phyloP scores from a whole-genome alignment of 441 rosid species.

The Adansonia grandidieri region DNA sequence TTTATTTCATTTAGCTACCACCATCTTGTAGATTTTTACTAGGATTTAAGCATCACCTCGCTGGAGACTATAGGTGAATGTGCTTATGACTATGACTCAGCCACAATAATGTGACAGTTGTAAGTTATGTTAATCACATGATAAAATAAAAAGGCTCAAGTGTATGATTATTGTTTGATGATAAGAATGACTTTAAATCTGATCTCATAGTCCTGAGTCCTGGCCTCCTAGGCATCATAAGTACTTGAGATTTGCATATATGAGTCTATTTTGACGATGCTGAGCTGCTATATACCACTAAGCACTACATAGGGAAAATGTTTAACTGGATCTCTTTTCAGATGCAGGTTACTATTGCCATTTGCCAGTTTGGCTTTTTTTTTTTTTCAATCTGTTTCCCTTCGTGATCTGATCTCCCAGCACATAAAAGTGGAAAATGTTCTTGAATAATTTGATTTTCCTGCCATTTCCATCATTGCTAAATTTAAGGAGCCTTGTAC shows the following conservation, averaged over 20 bases:
- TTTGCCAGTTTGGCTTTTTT: not conserved
- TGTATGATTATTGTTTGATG: not conserved
- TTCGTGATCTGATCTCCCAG: not conserved
- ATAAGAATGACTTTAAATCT: not conserved
- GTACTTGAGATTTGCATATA: not conserved
- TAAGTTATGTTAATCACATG: not conserved
- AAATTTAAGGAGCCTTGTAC: constrained; percentile 3
- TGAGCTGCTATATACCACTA: not conserved
- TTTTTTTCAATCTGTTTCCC: not conserved
- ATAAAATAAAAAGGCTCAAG: constrained; percentile 1
- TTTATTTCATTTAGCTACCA: not conserved
- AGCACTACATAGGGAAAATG: not conserved
- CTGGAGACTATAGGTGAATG: constrained; percentile 7
- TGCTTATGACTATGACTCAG: constrained; percentile 10
- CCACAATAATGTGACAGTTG: not conserved
- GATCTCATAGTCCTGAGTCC: not conserved
- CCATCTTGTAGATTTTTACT: not conserved
- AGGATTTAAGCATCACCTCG: constrained; percentile 2
- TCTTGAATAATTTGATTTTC: not conserved
- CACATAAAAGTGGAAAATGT: not conserved
- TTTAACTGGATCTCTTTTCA: not conserved
- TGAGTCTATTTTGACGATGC: not conserved
- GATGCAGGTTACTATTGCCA: not conserved
- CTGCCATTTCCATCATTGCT: not conserved
- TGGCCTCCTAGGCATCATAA: not conserved